Conservation (phyloP, 2,329 filamentous ascomycete species). For the Microsporum canis region DNA sequence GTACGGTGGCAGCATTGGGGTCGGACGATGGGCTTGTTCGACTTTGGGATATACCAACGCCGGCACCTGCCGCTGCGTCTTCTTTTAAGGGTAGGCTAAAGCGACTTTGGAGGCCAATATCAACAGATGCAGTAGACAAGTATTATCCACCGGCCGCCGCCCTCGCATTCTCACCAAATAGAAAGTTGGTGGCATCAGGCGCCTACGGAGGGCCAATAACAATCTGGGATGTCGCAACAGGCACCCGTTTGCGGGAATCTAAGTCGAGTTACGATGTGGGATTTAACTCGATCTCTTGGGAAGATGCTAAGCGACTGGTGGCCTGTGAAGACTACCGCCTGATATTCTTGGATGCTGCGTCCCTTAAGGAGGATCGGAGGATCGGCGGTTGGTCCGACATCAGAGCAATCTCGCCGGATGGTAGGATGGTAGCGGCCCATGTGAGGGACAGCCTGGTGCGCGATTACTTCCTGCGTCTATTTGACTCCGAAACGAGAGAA, state of each 20-base stretch:
- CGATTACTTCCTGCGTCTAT: background rate
- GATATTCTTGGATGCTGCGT: background rate
- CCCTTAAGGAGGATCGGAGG: background rate
- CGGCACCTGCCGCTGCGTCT: background rate
- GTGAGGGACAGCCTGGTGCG: no score
- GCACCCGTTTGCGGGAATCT: background rate
- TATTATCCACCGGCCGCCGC: no score
- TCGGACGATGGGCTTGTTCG: background rate
- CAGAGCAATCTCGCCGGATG: background rate
- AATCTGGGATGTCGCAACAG: slow-evolving; percentile 1
- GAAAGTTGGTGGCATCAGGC: background rate
- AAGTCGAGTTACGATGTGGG: background rate
- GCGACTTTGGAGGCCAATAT: background rate
- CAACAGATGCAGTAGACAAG: background rate
- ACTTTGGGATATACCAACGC: background rate
- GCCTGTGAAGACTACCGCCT: background rate
- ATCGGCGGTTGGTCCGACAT: background rate
- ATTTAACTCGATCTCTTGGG: background rate
- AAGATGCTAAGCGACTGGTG: background rate
- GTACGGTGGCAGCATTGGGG: background rate
- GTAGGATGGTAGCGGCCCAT: background rate
- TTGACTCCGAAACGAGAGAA: background rate
- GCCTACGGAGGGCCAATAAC: background rate
- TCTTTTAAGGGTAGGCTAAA: background rate
- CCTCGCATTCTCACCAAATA: background rate